Conservation (phyloP, 192 early-diverging fungal species). For the Gonapodya sp. region DNA sequence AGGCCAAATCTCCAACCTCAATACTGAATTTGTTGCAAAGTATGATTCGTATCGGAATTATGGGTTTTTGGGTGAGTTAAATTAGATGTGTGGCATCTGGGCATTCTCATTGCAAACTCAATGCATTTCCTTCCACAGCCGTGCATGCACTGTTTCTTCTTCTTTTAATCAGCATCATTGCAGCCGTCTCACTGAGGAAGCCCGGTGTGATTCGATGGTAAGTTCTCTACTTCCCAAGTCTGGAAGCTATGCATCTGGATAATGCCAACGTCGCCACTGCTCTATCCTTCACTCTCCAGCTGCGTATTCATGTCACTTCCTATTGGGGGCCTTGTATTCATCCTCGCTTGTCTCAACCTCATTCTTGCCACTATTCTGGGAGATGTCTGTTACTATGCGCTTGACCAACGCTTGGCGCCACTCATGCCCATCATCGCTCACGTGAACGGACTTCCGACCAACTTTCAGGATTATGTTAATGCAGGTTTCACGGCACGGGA, state of each 20-base stretch:
- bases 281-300: neutral
- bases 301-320: neutral
- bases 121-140: too few relatives aligned
- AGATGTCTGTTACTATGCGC: neutral
- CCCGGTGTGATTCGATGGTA: neutral
- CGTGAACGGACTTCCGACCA: neutral
- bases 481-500: neutral
- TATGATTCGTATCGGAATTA: neutral
- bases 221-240: too few relatives aligned
- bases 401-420: neutral
- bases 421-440: neutral
- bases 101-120: too few relatives aligned
- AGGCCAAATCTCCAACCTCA: neutral
- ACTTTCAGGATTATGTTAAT: neutral
- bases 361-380: neutral
- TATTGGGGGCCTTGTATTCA: neutral
- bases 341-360: neutral
- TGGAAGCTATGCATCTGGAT: too few relatives aligned
- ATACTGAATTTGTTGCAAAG: neutral
- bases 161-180: neutral
- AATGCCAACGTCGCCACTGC: neutral
- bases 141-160: neutral
- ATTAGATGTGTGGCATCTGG: too few relatives aligned
- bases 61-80: neutral
- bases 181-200: neutral